Evolutionary conservation across 1,284 basidiomycete species (phyloP).

Genomic region (Ustilago loliicola): DNA sequence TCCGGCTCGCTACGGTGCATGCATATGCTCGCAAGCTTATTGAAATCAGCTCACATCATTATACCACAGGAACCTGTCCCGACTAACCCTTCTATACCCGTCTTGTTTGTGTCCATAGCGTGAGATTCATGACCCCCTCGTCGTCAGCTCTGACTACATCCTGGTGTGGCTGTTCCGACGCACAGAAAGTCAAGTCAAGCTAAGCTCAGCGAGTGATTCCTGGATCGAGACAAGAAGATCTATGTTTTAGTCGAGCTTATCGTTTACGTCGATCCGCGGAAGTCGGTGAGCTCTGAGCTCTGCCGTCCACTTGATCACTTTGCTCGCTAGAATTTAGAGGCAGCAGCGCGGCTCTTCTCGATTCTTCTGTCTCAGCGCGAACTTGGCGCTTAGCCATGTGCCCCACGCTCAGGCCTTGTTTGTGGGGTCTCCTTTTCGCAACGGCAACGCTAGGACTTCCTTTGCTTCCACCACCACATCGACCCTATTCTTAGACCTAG

Average conservation of each 20-base stretch:
- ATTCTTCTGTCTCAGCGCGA: neutral
- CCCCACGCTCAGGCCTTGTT: conserved; percentile 8
- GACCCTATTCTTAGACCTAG: too few relatives aligned
- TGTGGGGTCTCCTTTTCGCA: neutral
- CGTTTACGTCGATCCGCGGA: conserved; percentile 4
- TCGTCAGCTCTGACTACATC: too few relatives aligned
- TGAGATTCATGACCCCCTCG: too few relatives aligned
- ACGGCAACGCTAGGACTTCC: too few relatives aligned
- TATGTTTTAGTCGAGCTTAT: neutral
- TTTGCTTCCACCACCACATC: neutral
- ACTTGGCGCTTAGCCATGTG: neutral
- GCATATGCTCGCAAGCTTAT: neutral
- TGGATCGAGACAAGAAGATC: too few relatives aligned
- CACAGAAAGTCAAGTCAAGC: too few relatives aligned
- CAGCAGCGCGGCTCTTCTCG: conserved; percentile 11
- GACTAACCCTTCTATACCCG: too few relatives aligned
- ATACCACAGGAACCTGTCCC: neutral
- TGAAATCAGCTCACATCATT: neutral
- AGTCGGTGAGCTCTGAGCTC: neutral
- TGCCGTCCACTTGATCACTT: conserved; percentile 31
- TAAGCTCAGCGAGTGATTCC: too few relatives aligned
- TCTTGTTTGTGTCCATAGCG: too few relatives aligned
- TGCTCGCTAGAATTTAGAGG: neutral
- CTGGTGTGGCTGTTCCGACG: too few relatives aligned
- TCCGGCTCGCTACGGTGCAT: neutral